Evolutionary conservation across 331 rosid genomes (phyloP).

Genomic region (Acacia concinna): DNA sequence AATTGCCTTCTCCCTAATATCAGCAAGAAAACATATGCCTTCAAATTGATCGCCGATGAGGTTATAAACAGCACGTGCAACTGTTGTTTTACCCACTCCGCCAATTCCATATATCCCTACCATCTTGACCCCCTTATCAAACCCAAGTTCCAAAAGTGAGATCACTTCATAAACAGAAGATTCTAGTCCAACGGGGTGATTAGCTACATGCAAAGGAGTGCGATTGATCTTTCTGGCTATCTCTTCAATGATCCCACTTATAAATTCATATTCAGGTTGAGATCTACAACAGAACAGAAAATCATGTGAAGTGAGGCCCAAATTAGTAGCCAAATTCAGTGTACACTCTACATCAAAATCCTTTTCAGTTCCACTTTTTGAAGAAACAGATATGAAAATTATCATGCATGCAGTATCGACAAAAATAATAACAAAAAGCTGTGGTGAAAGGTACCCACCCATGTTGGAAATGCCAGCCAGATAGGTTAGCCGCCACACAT

Average conservation of each 20-base stretch:
- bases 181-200: neutral
- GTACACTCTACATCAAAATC: neutral
- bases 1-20: neutral
- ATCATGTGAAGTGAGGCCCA: neutral
- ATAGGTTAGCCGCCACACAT: neutral
- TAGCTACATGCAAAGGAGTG: neutral
- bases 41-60: neutral
- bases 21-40: neutral
- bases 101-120: neutral
- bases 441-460: neutral
- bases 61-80: neutral
- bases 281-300: neutral
- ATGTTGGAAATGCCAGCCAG: constrained; percentile 3
- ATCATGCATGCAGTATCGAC: no score
- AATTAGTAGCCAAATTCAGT: neutral
- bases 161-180: neutral
- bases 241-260: neutral
- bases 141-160: neutral
- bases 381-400: no score
- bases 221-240: neutral
- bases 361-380: neutral
- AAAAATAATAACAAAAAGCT: no score
- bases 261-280: neutral
- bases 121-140: neutral
- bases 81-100: neutral